Evolutionary conservation across 225 moss, liverwort and hornwort genomes (phyloP).

Genomic region (Asterella californica): DNA sequence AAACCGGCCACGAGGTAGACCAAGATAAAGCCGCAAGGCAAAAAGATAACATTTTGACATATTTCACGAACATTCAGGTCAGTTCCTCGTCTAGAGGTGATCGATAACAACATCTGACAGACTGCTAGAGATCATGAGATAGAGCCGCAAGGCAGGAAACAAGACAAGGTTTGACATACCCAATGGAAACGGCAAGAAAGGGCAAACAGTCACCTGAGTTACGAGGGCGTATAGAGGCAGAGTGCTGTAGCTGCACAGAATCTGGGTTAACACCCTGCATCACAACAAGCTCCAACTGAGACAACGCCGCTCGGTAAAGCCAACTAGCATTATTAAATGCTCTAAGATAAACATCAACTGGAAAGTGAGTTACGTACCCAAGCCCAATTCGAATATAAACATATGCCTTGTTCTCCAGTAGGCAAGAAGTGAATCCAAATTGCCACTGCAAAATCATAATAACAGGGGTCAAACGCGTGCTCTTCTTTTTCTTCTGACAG

Average conservation of each 20-base stretch:
- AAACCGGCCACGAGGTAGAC: neutral
- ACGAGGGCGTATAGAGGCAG: slow-evolving; percentile 71
- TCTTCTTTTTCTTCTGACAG: too few species aligned
- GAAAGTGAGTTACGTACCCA: slow-evolving; percentile 36
- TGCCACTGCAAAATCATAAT: slow-evolving; percentile 62
- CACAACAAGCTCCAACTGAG: neutral
- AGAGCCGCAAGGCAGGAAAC: too few species aligned
- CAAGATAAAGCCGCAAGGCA: neutral
- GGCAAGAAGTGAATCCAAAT: slow-evolving; percentile 63
- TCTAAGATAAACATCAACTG: neutral
- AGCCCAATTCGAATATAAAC: slow-evolving; percentile 53
- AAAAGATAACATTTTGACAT: too few species aligned
- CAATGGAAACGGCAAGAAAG: neutral
- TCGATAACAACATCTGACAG: too few species aligned
- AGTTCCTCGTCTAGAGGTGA: too few species aligned
- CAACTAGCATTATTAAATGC: neutral
- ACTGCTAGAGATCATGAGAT: too few species aligned
- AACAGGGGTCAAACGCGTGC: neutral
- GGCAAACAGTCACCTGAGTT: slow-evolving; percentile 45
- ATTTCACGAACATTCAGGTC: too few species aligned
- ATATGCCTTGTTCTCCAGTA: slow-evolving; percentile 46
- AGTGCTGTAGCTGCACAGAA: slow-evolving; percentile 71
- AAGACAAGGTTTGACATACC: too few species aligned
- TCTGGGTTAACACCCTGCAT: slow-evolving; percentile 38
- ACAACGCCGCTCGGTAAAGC: neutral